These are phyloP conservation scores for Papiliotrema flavescens DNA, from an alignment of 1,284 basidiomycete species.

Conservation along the genomic window DNA sequence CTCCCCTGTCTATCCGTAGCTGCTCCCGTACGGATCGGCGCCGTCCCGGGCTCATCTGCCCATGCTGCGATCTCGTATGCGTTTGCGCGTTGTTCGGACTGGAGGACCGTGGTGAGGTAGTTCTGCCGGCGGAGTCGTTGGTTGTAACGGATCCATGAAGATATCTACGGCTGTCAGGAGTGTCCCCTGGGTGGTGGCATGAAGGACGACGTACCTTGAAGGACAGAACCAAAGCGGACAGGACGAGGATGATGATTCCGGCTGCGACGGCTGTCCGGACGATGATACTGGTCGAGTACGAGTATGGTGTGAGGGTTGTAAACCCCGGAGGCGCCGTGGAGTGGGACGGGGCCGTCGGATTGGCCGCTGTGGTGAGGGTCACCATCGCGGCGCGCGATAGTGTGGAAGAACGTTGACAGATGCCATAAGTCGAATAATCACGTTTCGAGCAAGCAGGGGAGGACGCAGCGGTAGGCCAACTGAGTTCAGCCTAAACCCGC, in stretches of 20 bases:
- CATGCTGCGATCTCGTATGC: constrained; percentile 46
- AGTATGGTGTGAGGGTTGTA: constrained; percentile 11
- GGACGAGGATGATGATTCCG: constrained; percentile 38
- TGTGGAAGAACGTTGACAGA: too few relatives aligned
- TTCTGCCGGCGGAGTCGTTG: constrained; percentile 33
- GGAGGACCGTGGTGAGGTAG: constrained; percentile 19
- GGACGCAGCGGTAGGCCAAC: too few relatives aligned
- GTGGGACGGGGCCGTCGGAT: background rate
- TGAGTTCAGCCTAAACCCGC: too few relatives aligned
- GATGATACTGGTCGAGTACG: constrained; percentile 36
- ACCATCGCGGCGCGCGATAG: background rate
- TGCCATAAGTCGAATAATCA: too few relatives aligned
- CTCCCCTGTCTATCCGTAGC: constrained; percentile 1
- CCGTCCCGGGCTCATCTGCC: constrained; percentile 36
- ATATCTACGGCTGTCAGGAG: constrained; percentile 23
- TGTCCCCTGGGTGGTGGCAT: background rate
- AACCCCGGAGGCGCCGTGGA: background rate
- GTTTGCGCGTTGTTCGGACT: constrained; percentile 35
- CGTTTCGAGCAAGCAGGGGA: too few relatives aligned
- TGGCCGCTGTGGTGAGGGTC: constrained; percentile 1
- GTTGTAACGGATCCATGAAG: constrained; percentile 35
- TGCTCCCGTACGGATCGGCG: constrained; percentile 18
- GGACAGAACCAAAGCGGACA: constrained; percentile 33
- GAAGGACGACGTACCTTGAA: constrained; percentile 31
- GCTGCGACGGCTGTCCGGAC: constrained; percentile 41